Evolutionary conservation across 2,329 filamentous ascomycete species (phyloP).

Genomic region (Dryadomyces sulphureus): DNA sequence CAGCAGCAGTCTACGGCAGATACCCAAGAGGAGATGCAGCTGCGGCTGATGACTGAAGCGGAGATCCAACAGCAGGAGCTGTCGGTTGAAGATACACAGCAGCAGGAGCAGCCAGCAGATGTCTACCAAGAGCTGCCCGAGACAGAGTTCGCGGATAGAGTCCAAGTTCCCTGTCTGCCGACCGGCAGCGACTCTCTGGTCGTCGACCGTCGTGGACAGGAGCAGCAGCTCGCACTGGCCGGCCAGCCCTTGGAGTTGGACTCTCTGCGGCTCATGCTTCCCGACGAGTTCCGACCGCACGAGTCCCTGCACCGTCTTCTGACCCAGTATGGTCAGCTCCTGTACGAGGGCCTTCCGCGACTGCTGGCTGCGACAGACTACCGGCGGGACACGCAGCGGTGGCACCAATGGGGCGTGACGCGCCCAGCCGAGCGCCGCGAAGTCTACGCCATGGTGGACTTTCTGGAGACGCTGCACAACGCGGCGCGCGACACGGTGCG

Average conservation of each 20-base stretch:
- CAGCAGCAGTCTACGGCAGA: too few species aligned
- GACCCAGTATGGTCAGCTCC: background rate
- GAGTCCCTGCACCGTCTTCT: background rate
- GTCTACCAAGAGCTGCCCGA: too few species aligned
- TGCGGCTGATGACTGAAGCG: too few species aligned
- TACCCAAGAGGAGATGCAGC: too few species aligned
- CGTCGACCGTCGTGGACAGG: too few species aligned
- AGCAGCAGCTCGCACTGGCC: background rate
- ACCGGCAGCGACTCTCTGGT: background rate
- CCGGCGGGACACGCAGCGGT: background rate
- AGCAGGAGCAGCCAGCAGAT: too few species aligned
- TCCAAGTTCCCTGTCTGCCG: background rate
- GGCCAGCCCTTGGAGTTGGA: too few species aligned
- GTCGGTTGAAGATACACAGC: too few species aligned
- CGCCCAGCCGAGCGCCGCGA: background rate
- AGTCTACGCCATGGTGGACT: background rate
- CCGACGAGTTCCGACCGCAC: background rate
- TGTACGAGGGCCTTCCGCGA: background rate
- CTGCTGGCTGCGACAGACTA: background rate
- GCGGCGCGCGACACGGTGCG: background rate
- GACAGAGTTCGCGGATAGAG: background rate
- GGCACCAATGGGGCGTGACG: background rate
- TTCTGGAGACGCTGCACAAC: background rate
- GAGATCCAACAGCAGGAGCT: too few species aligned
- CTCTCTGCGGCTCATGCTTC: background rate